phyloP scores from a whole-genome alignment of 1,284 basidiomycete species.

The Microbotryum silenes-acaulis region DNA sequence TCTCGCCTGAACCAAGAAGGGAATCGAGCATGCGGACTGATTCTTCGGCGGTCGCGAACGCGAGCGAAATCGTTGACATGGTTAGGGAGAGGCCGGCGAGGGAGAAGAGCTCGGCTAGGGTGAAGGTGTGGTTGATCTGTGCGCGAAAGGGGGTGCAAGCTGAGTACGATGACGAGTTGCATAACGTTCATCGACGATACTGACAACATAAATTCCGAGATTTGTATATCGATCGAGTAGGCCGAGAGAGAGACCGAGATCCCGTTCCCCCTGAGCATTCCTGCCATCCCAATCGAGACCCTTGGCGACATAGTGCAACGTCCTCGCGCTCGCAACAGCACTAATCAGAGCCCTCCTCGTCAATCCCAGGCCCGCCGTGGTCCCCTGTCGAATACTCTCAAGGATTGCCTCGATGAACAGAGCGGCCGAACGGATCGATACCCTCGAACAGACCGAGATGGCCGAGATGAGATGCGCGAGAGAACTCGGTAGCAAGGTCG shows the following conservation, averaged over 20 bases:
- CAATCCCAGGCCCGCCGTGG: conserved; percentile 36
- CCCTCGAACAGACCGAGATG: conserved; percentile 40
- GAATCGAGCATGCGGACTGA: conserved; percentile 47
- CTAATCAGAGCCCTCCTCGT: conserved; percentile 42
- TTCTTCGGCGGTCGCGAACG: conserved; percentile 45
- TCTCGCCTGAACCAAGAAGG: conserved; percentile 49
- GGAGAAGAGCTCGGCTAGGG: conserved; percentile 48
- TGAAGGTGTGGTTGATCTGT: conserved; percentile 46
- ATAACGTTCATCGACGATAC: not conserved
- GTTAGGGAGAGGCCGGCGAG: conserved; percentile 48
- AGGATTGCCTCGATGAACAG: conserved; percentile 45
- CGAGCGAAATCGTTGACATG: conserved; percentile 39
- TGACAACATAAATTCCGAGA: conserved; percentile 47
- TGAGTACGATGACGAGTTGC: not conserved
- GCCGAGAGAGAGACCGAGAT: not conserved
- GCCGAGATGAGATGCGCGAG: conserved; percentile 43
- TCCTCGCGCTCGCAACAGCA: conserved; percentile 42
- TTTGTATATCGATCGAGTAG: conserved; percentile 49
- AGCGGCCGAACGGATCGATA: conserved; percentile 41
- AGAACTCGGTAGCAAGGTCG: conserved; percentile 41
- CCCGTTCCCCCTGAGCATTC: conserved; percentile 15
- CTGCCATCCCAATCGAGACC: conserved; percentile 30
- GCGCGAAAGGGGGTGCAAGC: not conserved
- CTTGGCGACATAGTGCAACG: conserved; percentile 40
- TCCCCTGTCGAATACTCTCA: conserved; percentile 37